Evolutionary conservation across 331 rosid genomes (phyloP).

Genomic region (Telfairia occidentalis): DNA sequence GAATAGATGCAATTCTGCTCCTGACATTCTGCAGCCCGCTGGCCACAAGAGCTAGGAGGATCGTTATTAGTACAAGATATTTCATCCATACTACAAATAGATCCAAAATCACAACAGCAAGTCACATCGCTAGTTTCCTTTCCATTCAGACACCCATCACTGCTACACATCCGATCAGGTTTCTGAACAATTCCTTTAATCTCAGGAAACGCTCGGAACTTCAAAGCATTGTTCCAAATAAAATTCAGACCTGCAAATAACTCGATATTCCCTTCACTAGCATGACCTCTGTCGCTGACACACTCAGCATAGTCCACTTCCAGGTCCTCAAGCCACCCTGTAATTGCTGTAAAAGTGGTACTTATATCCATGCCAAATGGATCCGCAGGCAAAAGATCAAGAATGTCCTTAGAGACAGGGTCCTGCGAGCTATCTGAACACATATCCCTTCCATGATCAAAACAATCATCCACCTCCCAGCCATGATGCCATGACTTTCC

Average conservation of each 20-base stretch:
- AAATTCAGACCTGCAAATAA: slow-evolving; percentile 59
- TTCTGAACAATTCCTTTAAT: slow-evolving; percentile 22
- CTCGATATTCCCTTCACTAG: slow-evolving; percentile 32
- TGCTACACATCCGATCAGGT: slow-evolving; percentile 14
- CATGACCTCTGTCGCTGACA: slow-evolving; percentile 29
- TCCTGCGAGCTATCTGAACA: slow-evolving; percentile 49
- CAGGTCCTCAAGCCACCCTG: slow-evolving; percentile 80
- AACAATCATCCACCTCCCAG: slow-evolving; percentile 42
- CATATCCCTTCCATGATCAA: slow-evolving; percentile 52
- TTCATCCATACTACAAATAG: slow-evolving; percentile 16
- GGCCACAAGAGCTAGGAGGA: background rate
- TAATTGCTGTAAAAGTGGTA: slow-evolving; percentile 49
- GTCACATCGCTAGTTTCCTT: slow-evolving; percentile 24
- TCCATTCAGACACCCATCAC: slow-evolving; percentile 19
- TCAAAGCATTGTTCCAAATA: slow-evolving; percentile 53
- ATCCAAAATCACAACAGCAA: slow-evolving; percentile 21
- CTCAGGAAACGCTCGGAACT: slow-evolving; percentile 39
- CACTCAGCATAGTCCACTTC: slow-evolving; percentile 54
- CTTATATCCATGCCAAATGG: slow-evolving; percentile 73
- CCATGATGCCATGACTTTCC: slow-evolving; percentile 34
- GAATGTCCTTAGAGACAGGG: slow-evolving; percentile 51
- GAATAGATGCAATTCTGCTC: slow-evolving; percentile 12
- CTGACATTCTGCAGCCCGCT: slow-evolving; percentile 12
- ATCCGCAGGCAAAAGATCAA: slow-evolving; percentile 85
- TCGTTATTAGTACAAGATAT: slow-evolving; percentile 6